Percentiles rank a stretch among this genome's conserved stretches.
phyloP scores from a whole-genome alignment of 2,329 filamentous ascomycete genomes.

The Pestalotiopsis sp. region DNA sequence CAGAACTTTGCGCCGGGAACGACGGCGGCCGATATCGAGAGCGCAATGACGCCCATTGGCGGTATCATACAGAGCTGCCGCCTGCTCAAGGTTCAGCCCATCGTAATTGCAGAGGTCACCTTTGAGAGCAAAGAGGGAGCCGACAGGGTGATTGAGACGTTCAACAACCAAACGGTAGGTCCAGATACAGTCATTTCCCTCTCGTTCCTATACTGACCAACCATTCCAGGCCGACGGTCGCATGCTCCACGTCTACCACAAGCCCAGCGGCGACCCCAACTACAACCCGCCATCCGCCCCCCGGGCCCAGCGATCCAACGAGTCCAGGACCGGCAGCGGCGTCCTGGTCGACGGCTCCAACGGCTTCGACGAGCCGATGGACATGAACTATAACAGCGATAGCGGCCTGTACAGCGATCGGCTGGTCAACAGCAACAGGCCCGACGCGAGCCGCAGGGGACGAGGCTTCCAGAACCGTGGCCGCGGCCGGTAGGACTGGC shows the following conservation, averaged over 20 bases:
- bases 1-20: conserved; percentile 84
- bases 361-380: conserved; percentile 55
- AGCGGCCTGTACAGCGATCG: conserved; percentile 55
- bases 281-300: conserved; percentile 29
- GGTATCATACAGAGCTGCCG: conserved; percentile 69
- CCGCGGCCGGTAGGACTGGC: not conserved
- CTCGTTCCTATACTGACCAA: not conserved
- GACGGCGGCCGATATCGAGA: conserved; percentile 80
- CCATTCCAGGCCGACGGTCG: conserved; percentile 69
- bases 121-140: conserved; percentile 74
- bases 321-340: conserved; percentile 32
- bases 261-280: conserved; percentile 46
- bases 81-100: conserved; percentile 68
- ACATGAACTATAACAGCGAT: conserved; percentile 32
- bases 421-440: conserved; percentile 4
- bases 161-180: conserved; percentile 76
- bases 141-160: conserved; percentile 73
- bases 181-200: not conserved
- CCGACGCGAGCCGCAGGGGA: conserved; percentile 6
- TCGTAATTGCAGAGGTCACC: conserved; percentile 76
- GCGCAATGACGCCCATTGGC: conserved; percentile 76
- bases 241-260: conserved; percentile 73
- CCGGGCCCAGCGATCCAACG: conserved; percentile 33
- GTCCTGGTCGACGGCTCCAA: conserved; percentile 55
- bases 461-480: conserved; percentile 11